Conservation (phyloP, 139 green algal genomes). For the Volvox africanus region DNA sequence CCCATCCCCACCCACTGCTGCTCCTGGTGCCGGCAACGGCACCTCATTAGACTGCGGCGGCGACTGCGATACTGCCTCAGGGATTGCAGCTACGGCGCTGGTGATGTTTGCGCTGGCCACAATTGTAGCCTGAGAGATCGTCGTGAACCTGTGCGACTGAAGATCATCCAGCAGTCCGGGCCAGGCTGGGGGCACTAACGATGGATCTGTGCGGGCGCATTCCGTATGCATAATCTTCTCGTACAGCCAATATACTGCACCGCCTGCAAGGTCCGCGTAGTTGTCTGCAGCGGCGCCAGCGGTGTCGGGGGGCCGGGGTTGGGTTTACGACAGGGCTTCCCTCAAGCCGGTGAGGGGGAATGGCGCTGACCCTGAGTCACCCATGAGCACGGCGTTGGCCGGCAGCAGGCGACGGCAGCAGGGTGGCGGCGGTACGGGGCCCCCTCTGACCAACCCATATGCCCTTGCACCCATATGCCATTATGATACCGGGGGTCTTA, state of each 20-base stretch:
- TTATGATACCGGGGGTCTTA: too few species aligned
- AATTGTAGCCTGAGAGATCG: neutral
- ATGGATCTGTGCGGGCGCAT: neutral
- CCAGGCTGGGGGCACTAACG: neutral
- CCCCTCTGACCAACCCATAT: too few species aligned
- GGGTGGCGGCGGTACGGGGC: too few species aligned
- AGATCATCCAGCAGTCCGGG: neutral
- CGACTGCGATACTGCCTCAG: neutral
- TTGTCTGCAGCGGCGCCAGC: constrained; percentile 1
- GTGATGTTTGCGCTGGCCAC: neutral
- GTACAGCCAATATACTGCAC: constrained; percentile 16
- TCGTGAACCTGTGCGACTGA: neutral
- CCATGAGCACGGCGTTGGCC: too few species aligned
- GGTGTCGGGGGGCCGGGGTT: too few species aligned
- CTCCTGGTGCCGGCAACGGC: neutral
- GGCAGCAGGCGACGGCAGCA: too few species aligned
- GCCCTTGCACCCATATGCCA: too few species aligned
- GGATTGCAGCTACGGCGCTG: neutral
- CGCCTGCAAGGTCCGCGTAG: neutral
- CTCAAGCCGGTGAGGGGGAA: too few species aligned
- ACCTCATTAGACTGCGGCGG: neutral
- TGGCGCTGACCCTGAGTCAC: too few species aligned
- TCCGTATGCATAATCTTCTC: neutral
- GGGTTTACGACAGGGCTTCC: too few species aligned
- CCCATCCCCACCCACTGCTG: neutral